A percentile compares a stretch with the other conserved stretches of the same genome.
These are phyloP conservation scores for Geranomyces michiganensis DNA, from an alignment of 192 early-diverging fungal genomes.

Conservation along the genomic window DNA sequence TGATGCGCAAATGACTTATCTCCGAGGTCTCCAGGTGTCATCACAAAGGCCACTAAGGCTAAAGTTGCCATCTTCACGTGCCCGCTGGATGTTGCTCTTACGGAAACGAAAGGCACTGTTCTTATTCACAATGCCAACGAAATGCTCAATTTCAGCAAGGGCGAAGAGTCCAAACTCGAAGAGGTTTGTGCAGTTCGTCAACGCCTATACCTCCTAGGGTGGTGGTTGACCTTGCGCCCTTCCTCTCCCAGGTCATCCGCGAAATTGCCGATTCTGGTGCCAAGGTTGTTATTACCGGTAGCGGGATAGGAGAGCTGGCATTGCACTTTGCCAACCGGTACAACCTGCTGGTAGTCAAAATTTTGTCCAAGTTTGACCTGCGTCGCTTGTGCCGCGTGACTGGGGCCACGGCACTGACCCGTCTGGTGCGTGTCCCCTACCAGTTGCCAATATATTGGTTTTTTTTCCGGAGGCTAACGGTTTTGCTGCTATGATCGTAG, in stretches of 20 bases:
- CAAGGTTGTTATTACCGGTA: constrained; percentile 89
- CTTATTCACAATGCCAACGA: constrained; percentile 94
- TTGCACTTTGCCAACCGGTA: constrained; percentile 93
- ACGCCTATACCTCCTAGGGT: not conserved
- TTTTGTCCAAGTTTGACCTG: constrained; percentile 95
- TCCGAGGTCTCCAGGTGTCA: constrained; percentile 48
- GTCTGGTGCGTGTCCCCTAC: constrained; percentile 54
- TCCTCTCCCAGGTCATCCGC: constrained; percentile 58
- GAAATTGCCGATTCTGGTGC: constrained; percentile 90
- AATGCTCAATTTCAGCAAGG: constrained; percentile 96
- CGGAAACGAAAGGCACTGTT: constrained; percentile 99
- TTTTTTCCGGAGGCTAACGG: not conserved
- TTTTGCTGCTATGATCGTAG: constrained; percentile 8
- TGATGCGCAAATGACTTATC: not conserved
- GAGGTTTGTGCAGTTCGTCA: constrained; percentile 31
- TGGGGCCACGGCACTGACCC: constrained; percentile 89
- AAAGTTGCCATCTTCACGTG: constrained; percentile 95
- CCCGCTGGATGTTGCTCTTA: constrained; percentile 88
- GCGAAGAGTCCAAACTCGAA: constrained; percentile 92
- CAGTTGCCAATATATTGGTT: too few relatives aligned
- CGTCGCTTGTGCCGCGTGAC: constrained; percentile 90
- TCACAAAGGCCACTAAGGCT: constrained; percentile 74
- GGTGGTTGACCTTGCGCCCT: constrained; percentile 19
- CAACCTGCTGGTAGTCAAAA: constrained; percentile 86
- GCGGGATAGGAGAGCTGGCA: constrained; percentile 88